A percentile compares a stretch with the other conserved stretches of the same genome.
Evolutionary conservation across 2,329 filamentous ascomycete genomes (phyloP).

Genomic region (Colletotrichum sp.): DNA sequence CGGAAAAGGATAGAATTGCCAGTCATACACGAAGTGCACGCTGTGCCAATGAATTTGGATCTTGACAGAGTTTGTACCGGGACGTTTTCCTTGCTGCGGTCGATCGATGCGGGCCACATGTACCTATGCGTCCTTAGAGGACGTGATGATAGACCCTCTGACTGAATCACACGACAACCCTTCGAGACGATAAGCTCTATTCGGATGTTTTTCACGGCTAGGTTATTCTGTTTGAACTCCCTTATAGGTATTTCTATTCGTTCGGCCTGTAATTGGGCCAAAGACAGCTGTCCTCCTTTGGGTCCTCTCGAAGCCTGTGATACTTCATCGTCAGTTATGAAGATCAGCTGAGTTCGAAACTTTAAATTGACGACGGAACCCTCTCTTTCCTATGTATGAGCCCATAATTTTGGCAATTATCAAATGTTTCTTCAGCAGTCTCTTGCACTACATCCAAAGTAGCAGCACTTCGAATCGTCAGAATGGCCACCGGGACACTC

Average conservation of each 20-base stretch:
- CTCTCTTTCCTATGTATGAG: not conserved
- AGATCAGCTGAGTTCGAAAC: not conserved
- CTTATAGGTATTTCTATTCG: not conserved
- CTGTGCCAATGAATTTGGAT: not conserved
- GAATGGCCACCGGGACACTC: not conserved
- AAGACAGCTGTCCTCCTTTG: not conserved
- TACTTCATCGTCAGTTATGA: not conserved
- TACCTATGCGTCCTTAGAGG: not conserved
- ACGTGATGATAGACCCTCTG: not conserved
- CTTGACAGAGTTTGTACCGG: not conserved
- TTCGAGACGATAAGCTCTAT: not conserved
- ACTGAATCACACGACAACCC: not conserved
- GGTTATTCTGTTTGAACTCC: accelerated
- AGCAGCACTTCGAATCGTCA: not conserved
- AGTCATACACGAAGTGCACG: not conserved
- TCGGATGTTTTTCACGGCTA: not conserved
- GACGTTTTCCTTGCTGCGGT: not conserved
- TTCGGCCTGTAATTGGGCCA: not conserved
- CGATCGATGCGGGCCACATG: not conserved
- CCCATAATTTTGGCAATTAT: not conserved
- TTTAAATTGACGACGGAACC: not conserved
- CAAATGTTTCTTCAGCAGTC: not conserved
- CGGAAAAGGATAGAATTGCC: not conserved
- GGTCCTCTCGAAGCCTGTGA: not conserved
- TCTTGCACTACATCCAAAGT: not conserved